Base-by-base conservation (phyloP, 495 filamentous ascomycete species). In the Pseudoneurospora amorphoporcata region DNA sequence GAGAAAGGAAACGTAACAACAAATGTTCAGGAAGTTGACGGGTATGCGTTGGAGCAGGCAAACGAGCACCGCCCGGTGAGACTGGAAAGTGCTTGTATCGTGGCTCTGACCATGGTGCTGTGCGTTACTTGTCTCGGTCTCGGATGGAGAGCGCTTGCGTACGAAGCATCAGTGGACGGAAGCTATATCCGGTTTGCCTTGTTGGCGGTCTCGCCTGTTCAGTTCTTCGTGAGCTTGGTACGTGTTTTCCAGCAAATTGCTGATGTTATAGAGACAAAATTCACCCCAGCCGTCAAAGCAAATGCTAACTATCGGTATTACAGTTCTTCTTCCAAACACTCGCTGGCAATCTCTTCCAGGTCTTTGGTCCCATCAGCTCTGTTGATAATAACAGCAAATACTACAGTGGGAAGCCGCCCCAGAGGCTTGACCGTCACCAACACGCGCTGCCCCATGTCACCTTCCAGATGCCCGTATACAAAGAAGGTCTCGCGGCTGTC, bases 401-500 rank as follows among this genome's bases (percentile, higher is more conserved):
- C 79, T 91, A 87, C 77, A 91, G 89, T 32, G 89, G 86, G 37
- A 79, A 80, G 23, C 70, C 84, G 10, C 87, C 89, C 0, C 82
- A 76, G 8, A 83, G 87, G 29, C 79, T 89, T n/a, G 77, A 81
- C 70, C 81, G 84, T 35, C 79, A 82, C 23, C 40, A 72, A 9
- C 75, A 79, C 41, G 53, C 68, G 14, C 81, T 91, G 29, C 91
- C 91, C 8, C 90, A 92, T 76, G 84, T 93, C 43, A 92, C 91
- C 5, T 90, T 92, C 72, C 91, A 93, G 79, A 89, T 89, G 83
- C 91, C 91, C 8, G 90, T 93, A 2, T 93, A 92, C 82, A 93
- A 91, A 76, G 91, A 93, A 79, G 89, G 90, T 58, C 82, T 93
- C 5, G 79, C 79, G 29, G 81, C 82, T 35, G 89, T 91, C 77